These are phyloP conservation scores for Puccinia brachypodii DNA, from an alignment of 1,284 basidiomycete genomes.

Conservation along the genomic window DNA sequence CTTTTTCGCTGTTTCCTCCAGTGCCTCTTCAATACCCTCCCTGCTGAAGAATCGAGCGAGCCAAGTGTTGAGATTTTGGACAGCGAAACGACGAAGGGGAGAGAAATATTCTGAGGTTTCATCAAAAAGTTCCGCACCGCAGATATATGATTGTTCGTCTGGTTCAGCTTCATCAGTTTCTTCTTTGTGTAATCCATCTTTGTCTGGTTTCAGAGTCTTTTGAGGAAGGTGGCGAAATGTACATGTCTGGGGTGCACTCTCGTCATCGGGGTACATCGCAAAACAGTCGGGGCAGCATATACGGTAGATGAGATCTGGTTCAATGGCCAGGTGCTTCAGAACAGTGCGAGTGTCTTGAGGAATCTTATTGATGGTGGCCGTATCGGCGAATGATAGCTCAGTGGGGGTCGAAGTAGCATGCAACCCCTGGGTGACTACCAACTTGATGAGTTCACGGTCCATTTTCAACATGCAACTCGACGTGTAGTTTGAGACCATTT, in stretches of 20 bases:
- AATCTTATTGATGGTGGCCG: background rate
- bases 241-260: background rate
- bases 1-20: background rate
- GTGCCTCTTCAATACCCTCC: constrained; percentile 1
- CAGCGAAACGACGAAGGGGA: constrained; percentile 5
- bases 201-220: background rate
- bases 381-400: background rate
- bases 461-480: background rate
- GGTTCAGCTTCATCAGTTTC: background rate
- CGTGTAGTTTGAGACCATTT: background rate
- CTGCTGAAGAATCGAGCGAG: constrained; percentile 17
- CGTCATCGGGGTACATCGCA: constrained; percentile 11
- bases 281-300: constrained; percentile 24
- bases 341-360: background rate
- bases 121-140: background rate
- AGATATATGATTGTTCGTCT: too few relatives aligned
- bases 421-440: background rate
- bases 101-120: too few relatives aligned
- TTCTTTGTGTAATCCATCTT: background rate
- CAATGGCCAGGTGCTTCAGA: background rate
- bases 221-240: background rate
- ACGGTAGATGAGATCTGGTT: background rate
- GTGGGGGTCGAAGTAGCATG: background rate
- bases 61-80: constrained; percentile 10
- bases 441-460: background rate